Evolutionary conservation across 2,329 filamentous ascomycete genomes (phyloP).

Genomic region (Venturia pyrina): DNA sequence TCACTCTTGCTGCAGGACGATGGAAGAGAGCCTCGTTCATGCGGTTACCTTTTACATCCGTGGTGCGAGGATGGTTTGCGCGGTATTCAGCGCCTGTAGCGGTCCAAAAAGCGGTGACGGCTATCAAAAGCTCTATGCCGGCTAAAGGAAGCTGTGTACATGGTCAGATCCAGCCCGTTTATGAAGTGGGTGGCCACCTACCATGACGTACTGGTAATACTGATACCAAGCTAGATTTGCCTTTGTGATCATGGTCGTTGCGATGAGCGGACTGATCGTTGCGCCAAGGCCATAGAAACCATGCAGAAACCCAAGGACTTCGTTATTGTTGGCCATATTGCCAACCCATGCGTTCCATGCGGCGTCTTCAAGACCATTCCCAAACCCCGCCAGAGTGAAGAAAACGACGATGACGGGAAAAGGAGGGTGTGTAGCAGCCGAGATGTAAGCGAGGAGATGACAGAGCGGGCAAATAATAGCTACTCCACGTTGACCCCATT

Average conservation of each 20-base stretch:
- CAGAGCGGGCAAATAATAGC: constrained; percentile 53
- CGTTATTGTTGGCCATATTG: constrained; percentile 63
- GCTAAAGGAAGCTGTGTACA: constrained; percentile 40
- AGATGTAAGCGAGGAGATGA: constrained; percentile 55
- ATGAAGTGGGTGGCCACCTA: constrained; percentile 25
- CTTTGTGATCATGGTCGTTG: constrained; percentile 62
- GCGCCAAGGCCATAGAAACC: constrained; percentile 64
- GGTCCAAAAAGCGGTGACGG: constrained; percentile 50
- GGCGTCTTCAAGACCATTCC: constrained; percentile 58
- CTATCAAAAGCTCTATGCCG: constrained; percentile 44
- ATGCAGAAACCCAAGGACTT: constrained; percentile 64
- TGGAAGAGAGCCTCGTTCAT: constrained; percentile 41
- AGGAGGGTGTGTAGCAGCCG: constrained; percentile 57
- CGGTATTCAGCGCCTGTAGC: constrained; percentile 51
- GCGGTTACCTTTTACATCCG: constrained; percentile 35
- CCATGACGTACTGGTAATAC: constrained; percentile 65
- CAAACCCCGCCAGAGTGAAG: constrained; percentile 58
- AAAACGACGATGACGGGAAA: constrained; percentile 57
- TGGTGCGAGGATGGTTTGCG: constrained; percentile 35
- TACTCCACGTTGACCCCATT: constrained; percentile 60
- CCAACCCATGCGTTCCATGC: constrained; percentile 56
- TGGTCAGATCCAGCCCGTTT: neutral
- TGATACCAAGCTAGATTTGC: constrained; percentile 54
- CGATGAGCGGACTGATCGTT: constrained; percentile 58
- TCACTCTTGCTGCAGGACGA: constrained; percentile 41